Evolutionary conservation across 2,329 filamentous ascomycete genomes (phyloP).

Genomic region (Epichloe aotearoae): DNA sequence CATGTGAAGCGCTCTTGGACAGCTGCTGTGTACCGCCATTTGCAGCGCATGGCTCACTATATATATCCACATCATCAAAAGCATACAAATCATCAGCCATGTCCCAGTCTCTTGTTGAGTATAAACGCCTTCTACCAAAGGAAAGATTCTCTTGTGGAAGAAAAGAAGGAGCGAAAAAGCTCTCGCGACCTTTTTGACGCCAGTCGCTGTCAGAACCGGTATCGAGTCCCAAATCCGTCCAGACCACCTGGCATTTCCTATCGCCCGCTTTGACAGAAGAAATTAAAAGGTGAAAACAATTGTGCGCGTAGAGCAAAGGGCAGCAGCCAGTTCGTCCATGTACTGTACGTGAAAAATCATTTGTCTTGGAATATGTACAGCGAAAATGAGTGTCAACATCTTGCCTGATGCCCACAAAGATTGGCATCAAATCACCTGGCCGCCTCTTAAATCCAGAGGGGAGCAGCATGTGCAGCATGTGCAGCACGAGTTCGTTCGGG

Average conservation of each 20-base stretch:
- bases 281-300: background rate
- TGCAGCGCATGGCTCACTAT: background rate
- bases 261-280: background rate
- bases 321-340: conserved; percentile 1
- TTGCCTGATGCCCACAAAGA: background rate
- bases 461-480: conserved; percentile 19
- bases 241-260: background rate
- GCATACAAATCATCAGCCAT: conserved; percentile 14
- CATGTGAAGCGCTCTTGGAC: background rate
- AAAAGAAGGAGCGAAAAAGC: background rate
- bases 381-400: conserved; percentile 10
- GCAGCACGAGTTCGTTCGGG: conserved; percentile 21
- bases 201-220: conserved; percentile 3
- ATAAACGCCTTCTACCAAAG: conserved; percentile 4
- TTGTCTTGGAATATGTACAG: conserved; percentile 20
- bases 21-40: background rate
- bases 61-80: conserved; percentile 14
- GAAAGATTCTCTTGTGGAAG: background rate
- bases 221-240: conserved; percentile 4
- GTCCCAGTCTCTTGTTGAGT: conserved; percentile 1
- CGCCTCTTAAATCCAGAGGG: conserved; percentile 36
- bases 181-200: conserved; percentile 2
- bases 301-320: conserved; percentile 1
- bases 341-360: conserved; percentile 7
- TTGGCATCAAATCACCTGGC: background rate